A percentile compares a stretch with the other conserved stretches of the same genome.
These are phyloP conservation scores for Friedmanniomyces simplex DNA, from an alignment of 495 filamentous ascomycete genomes.

Conservation along the genomic window DNA sequence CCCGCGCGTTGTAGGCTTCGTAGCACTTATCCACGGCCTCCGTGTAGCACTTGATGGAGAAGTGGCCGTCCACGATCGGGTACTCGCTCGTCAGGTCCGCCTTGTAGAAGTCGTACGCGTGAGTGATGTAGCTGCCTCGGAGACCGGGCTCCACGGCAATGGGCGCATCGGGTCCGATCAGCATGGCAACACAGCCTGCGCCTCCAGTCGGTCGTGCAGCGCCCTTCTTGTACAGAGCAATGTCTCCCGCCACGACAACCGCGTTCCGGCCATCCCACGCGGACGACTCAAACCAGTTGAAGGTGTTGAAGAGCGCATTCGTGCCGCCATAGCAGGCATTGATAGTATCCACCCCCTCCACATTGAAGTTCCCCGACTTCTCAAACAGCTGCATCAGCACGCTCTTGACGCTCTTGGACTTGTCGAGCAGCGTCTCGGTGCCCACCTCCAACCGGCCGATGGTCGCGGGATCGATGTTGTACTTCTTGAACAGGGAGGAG, in stretches of 20 bases:
- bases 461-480: conserved; percentile 79
- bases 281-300: conserved; percentile 98
- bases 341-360: conserved; percentile 92
- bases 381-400: conserved; percentile 96
- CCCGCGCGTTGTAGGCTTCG: conserved; percentile 84
- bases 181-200: conserved; percentile 87
- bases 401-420: conserved; percentile 99
- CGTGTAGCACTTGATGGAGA: conserved; percentile 89
- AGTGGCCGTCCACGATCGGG: conserved; percentile 92
- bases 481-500: conserved; percentile 82
- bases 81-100: conserved; percentile 96
- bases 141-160: conserved; percentile 86
- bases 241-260: conserved; percentile 90
- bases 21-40: conserved; percentile 93
- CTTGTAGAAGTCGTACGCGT: conserved; percentile 99
- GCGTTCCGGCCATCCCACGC: conserved; percentile 94
- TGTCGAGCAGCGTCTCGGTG: conserved; percentile 96
- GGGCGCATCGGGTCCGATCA: conserved; percentile 87
- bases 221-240: conserved; percentile 96
- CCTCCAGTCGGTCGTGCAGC: conserved; percentile 91
- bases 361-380: conserved; percentile 72
- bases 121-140: conserved; percentile 82
- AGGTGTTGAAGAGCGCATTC: conserved; percentile 90
- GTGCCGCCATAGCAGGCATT: conserved; percentile 99
- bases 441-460: conserved; percentile 95